A percentile compares a stretch with the other conserved stretches of the same genome.
Conservation (phyloP, 2,329 filamentous ascomycete genomes). For the Harringtonia lauricola region DNA sequence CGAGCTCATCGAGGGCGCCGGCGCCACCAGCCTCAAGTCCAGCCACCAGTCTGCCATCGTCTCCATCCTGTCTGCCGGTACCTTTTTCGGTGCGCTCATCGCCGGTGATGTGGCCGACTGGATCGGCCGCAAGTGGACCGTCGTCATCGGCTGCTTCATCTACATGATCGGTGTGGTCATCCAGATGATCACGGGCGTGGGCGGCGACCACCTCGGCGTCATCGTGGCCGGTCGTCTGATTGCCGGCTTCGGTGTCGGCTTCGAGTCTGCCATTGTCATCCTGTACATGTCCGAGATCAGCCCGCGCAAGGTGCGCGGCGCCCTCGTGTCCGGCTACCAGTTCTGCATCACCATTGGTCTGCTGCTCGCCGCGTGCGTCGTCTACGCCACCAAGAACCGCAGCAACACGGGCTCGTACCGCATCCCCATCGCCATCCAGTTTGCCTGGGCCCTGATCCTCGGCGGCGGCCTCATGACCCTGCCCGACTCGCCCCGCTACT, state of each 20-base stretch:
- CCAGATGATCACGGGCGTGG: constrained; percentile 44
- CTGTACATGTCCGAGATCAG: constrained; percentile 80
- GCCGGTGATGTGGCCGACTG: constrained; percentile 68
- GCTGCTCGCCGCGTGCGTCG: constrained; percentile 43
- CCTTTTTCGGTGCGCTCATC: constrained; percentile 69
- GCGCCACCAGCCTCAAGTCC: constrained; percentile 22
- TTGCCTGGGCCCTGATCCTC: constrained; percentile 70
- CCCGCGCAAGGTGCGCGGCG: constrained; percentile 52
- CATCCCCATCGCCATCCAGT: constrained; percentile 72
- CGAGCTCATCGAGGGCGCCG: constrained; percentile 33
- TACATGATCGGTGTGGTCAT: constrained; percentile 60
- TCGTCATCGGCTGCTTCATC: constrained; percentile 60
- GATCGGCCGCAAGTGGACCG: constrained; percentile 61
- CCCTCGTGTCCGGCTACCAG: constrained; percentile 52
- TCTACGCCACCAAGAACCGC: constrained; percentile 57
- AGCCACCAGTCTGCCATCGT: constrained; percentile 47
- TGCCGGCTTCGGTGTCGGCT: constrained; percentile 69
- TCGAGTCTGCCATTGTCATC: constrained; percentile 70
- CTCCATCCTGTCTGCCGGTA: constrained; percentile 66
- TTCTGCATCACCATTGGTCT: constrained; percentile 65
- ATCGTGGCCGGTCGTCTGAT: constrained; percentile 66
- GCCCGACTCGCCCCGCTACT: constrained; percentile 79
- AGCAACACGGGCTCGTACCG: constrained; percentile 59
- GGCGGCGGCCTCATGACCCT: constrained; percentile 61
- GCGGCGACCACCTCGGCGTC: constrained; percentile 41